A percentile compares a stretch with the other conserved stretches of the same genome.
Evolutionary conservation across 768 basidiomycete genomes (phyloP).

Genomic region (Panus rudis): DNA sequence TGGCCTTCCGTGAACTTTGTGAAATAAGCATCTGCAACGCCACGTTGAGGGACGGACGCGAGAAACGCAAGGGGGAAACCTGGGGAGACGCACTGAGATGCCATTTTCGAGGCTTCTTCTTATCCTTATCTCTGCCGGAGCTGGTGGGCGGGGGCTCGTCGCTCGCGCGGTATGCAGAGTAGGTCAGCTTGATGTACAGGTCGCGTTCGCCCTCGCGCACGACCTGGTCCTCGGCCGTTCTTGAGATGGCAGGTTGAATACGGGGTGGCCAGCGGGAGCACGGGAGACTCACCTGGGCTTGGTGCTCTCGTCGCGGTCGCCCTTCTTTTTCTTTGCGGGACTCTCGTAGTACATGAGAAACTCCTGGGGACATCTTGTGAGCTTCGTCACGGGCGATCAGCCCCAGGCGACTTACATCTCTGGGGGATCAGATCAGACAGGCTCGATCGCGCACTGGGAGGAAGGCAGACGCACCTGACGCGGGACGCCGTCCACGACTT

Average conservation of each 20-base stretch:
- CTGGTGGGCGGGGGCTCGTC: conserved; percentile 18
- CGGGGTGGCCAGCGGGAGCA: background rate
- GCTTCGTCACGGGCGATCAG: no score
- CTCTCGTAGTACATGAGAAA: conserved; percentile 79
- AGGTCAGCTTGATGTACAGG: conserved; percentile 72
- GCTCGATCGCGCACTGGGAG: background rate
- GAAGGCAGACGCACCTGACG: conserved; percentile 10
- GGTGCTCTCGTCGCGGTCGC: conserved; percentile 12
- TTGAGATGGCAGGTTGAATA: no score
- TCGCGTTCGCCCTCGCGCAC: conserved; percentile 27
- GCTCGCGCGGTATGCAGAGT: conserved; percentile 55
- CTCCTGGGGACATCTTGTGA: conserved; percentile 39
- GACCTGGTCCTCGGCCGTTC: conserved; percentile 35
- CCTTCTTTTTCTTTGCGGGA: conserved; percentile 23
- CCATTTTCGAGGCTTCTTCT: conserved; percentile 53
- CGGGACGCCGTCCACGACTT: conserved; percentile 76
- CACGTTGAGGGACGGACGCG: conserved; percentile 9
- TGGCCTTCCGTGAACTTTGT: conserved; percentile 69
- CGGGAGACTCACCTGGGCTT: conserved; percentile 8
- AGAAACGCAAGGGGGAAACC: conserved; percentile 3
- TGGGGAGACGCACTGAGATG: conserved; percentile 57
- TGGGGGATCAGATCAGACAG: no score
- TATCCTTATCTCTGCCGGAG: conserved; percentile 29
- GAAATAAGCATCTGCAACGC: conserved; percentile 67
- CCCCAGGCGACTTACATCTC: no score